These are phyloP conservation scores for Acanthamoeba triangularis DNA, from an alignment of 208 protist genomes.

Conservation along the genomic window DNA sequence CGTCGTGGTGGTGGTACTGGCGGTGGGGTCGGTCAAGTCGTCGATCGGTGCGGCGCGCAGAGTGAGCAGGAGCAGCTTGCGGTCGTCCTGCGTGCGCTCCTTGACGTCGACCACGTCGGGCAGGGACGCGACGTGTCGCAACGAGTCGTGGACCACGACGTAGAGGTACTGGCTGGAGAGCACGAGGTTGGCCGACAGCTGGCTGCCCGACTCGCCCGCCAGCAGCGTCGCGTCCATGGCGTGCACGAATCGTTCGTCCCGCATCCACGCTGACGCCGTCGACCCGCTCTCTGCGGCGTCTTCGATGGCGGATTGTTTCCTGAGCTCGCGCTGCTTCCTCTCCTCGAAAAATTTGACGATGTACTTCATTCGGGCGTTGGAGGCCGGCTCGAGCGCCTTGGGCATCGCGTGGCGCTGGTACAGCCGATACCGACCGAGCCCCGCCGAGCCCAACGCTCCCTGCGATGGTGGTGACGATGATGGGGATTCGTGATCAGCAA, in stretches of 20 bases:
- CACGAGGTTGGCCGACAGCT: conserved; percentile 36
- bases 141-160: not conserved
- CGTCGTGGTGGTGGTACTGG: not conserved
- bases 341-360: conserved; percentile 2
- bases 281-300: not conserved
- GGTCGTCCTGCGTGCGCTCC: conserved; percentile 5
- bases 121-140: not conserved
- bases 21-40: not conserved
- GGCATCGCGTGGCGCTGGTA: conserved; percentile 36
- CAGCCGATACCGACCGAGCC: conserved; percentile 47
- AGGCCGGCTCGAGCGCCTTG: conserved; percentile 39
- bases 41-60: not conserved
- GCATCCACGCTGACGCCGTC: not conserved
- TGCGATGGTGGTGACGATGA: no score
- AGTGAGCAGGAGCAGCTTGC: not conserved
- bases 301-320: not conserved
- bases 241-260: conserved; percentile 14
- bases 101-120: not conserved
- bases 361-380: conserved; percentile 43
- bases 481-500: not conserved
- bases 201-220: not conserved
- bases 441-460: conserved; percentile 28
- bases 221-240: conserved; percentile 40
- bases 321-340: not conserved
- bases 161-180: conserved; percentile 17